These are phyloP conservation scores for Inonotus hispidus DNA, from an alignment of 1,284 basidiomycete species.

Conservation along the genomic window DNA sequence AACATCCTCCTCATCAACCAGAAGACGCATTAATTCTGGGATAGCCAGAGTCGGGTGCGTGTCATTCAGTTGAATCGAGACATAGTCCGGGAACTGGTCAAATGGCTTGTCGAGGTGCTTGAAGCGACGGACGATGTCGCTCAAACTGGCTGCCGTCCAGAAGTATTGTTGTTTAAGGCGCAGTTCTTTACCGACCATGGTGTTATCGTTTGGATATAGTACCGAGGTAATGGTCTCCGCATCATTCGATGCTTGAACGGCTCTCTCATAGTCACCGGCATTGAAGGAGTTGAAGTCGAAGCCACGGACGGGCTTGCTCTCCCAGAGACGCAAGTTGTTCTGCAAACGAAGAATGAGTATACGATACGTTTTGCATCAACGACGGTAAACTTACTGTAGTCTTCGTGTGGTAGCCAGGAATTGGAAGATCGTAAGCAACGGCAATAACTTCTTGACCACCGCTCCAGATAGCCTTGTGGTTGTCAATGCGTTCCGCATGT, in stretches of 20 bases:
- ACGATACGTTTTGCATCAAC: not conserved
- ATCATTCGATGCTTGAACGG: conserved; percentile 80
- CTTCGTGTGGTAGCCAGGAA: conserved; percentile 78
- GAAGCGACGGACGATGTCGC: conserved; percentile 82
- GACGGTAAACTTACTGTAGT: conserved; percentile 39
- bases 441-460: conserved; percentile 91
- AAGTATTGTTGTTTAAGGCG: conserved; percentile 94
- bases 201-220: conserved; percentile 83
- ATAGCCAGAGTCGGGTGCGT: conserved; percentile 93
- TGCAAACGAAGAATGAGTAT: not conserved
- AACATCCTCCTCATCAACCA: conserved; percentile 86
- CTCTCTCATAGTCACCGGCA: conserved; percentile 83
- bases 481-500: conserved; percentile 60
- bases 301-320: conserved; percentile 83
- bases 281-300: conserved; percentile 94
- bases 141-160: conserved; percentile 82
- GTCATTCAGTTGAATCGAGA: conserved; percentile 88
- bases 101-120: conserved; percentile 75
- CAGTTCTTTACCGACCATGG: conserved; percentile 79
- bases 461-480: conserved; percentile 69
- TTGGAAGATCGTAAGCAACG: conserved; percentile 86
- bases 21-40: conserved; percentile 89
- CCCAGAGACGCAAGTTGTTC: conserved; percentile 78
- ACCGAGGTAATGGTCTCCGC: conserved; percentile 90
- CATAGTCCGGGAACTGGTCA: conserved; percentile 74